Base-by-base conservation (phyloP, 257 asterid species). In the Petrea volubilis region DNA sequence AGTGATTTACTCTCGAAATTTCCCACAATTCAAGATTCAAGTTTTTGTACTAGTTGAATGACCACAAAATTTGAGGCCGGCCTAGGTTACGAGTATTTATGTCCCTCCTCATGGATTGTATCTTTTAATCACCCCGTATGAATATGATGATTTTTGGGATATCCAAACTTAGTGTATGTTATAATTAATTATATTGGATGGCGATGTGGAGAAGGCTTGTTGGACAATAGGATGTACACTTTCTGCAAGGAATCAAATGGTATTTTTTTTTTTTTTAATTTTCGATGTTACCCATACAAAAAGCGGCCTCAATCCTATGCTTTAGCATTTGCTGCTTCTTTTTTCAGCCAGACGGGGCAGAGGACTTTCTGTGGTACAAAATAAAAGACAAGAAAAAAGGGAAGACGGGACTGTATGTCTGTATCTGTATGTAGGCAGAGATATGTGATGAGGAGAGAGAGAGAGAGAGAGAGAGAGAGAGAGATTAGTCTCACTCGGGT, bases 171-270 rank as follows among this genome's bases (percentile, higher is more conserved):
- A 10, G 62, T 61, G 72, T 53, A 49, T 56, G 56, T 64, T 33
- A n/a, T 36, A 28, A 40, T n/a, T 50, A 64, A n/a, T n/a, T n/a
- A n/a, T n/a, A n/a, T n/a, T 46, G 70, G 80, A 80, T 44, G 84
- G 67, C 76, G 82, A 71, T 56, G 74, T 80, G 83, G 86, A 77
- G 82, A 84, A 76, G 61, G 61, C 38, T 73, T 80, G 81, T 84
- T 82, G 90, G 80, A 81, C 79, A 69, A 36, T 79, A 74, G 80
- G 75, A 78, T 71, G 79, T 70, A 64, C 79, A 80, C 81, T 78
- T 75, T 82, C 82, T 78, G 81, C 77, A 64, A 67, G 70, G 78
- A 74, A 77, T 78, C 79, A 52, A 40, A 73, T 49, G 14, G 46
- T 7, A 6, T 11, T 10, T 11, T 43, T 36, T 36, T 40, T 28